Conservation (phyloP, 225 moss, liverwort and hornwort genomes). For the Sphagnum tenellum region DNA sequence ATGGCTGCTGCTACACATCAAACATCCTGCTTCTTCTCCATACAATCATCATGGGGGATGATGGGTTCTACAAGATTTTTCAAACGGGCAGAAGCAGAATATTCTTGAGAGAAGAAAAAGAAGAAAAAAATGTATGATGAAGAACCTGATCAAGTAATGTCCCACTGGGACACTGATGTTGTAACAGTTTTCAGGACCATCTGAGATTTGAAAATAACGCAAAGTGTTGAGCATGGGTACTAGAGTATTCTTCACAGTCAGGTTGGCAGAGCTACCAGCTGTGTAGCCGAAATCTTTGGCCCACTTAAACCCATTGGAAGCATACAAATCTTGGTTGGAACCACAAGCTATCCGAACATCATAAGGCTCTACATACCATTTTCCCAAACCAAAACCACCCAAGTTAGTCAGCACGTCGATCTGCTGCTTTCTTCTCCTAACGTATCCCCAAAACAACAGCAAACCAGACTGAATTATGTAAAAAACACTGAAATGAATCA, state of each 20-base stretch:
- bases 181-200: conserved; percentile 85
- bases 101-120: not conserved
- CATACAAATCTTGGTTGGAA: conserved; percentile 27
- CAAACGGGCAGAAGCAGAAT: too few relatives aligned
- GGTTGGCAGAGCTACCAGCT: conserved; percentile 50
- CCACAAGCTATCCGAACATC: conserved; percentile 77
- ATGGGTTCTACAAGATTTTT: too few relatives aligned
- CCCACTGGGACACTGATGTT: conserved; percentile 79
- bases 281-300: conserved; percentile 61
- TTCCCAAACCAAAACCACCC: too few relatives aligned
- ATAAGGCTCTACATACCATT: conserved; percentile 26
- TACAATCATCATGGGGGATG: too few relatives aligned
- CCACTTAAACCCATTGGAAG: conserved; percentile 54
- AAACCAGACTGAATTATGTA: too few relatives aligned
- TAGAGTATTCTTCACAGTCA: conserved; percentile 25
- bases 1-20: too few relatives aligned
- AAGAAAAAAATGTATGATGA: not conserved
- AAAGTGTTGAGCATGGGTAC: conserved; percentile 41
- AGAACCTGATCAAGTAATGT: conserved; percentile 68
- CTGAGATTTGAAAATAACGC: conserved; percentile 64
- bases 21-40: too few relatives aligned
- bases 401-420: too few relatives aligned
- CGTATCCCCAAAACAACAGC: too few relatives aligned
- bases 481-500: too few relatives aligned
- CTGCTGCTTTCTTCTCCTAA: too few relatives aligned